A percentile compares a stretch with the other conserved stretches of the same genome.
Evolutionary conservation across 2,329 filamentous ascomycete genomes (phyloP).

Genomic region (Scopulariopsis brevicaulis): DNA sequence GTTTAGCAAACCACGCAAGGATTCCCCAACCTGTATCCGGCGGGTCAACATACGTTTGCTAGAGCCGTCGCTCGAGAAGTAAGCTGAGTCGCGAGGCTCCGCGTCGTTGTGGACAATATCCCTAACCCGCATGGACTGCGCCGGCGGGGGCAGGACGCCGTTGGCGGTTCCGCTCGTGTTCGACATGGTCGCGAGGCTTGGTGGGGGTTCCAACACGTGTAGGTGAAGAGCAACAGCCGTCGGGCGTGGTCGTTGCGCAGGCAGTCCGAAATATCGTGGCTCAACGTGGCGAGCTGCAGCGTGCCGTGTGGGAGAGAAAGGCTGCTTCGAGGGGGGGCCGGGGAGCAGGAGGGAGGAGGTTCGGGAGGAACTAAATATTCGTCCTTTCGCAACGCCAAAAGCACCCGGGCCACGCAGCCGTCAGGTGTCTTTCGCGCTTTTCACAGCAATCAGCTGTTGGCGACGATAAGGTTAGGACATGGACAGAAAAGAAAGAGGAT

Average conservation of each 20-base stretch:
- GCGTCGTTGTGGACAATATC: constrained; percentile 38
- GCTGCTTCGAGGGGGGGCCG: neutral
- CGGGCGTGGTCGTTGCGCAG: neutral
- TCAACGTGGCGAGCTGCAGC: neutral
- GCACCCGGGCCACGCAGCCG: neutral
- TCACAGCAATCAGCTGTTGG: neutral
- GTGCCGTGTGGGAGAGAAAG: neutral
- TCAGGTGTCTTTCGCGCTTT: neutral
- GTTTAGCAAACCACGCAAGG: neutral
- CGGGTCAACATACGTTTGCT: constrained; percentile 11
- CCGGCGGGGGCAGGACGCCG: neutral
- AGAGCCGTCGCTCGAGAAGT: constrained; percentile 12
- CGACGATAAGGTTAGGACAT: neutral
- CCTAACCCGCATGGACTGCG: constrained; percentile 29
- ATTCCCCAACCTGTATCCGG: neutral
- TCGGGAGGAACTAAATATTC: neutral
- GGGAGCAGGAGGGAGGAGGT: neutral
- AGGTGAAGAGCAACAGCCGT: neutral
- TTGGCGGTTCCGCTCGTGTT: neutral
- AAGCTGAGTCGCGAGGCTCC: constrained; percentile 11
- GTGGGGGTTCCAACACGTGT: neutral
- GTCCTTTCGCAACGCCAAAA: neutral
- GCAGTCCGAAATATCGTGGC: neutral
- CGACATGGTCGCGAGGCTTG: neutral
- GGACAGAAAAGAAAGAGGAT: neutral